phyloP scores from a whole-genome alignment of 306 rosid species.

The Rosa chinensis region DNA sequence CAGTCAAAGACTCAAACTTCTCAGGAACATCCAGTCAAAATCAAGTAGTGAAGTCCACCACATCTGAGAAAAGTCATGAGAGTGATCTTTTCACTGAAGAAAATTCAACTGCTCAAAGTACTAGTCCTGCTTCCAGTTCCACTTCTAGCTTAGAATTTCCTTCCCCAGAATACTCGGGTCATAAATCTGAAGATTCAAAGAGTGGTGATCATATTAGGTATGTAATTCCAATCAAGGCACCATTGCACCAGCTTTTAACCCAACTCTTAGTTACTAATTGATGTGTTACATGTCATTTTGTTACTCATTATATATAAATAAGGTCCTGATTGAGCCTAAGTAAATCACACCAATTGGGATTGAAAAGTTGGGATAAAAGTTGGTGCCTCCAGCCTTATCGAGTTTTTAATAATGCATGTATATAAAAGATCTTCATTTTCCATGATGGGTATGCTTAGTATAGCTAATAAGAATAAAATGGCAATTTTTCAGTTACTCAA shows the following conservation, averaged over 20 bases:
- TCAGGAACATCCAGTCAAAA: conserved; percentile 18
- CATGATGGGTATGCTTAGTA: conserved; percentile 18
- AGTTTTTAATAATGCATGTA: not conserved
- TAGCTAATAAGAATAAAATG: conserved; percentile 13
- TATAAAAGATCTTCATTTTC: not conserved
- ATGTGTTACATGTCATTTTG: not conserved
- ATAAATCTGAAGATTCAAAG: conserved; percentile 38
- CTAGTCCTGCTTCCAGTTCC: conserved; percentile 10
- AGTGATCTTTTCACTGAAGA: conserved; percentile 24
- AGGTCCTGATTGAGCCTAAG: not conserved
- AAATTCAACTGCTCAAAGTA: conserved; percentile 38
- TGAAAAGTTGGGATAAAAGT: not conserved
- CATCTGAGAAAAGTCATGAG: conserved; percentile 28
- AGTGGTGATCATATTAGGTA: conserved; percentile 46
- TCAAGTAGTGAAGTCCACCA: conserved; percentile 29
- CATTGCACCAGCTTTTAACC: conserved; percentile 8
- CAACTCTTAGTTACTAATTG: conserved; percentile 12
- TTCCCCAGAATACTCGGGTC: conserved; percentile 29
- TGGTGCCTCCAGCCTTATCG: not conserved
- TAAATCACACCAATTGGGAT: not conserved
- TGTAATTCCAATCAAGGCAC: conserved; percentile 14
- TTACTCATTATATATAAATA: not conserved
- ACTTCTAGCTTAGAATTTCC: conserved; percentile 23
- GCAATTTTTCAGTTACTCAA: conserved; percentile 40
- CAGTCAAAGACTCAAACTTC: conserved; percentile 18